A percentile compares a stretch with the other conserved stretches of the same genome.
These are phyloP conservation scores for Hypholoma sublateritium DNA, from an alignment of 768 basidiomycete species.

Conservation along the genomic window DNA sequence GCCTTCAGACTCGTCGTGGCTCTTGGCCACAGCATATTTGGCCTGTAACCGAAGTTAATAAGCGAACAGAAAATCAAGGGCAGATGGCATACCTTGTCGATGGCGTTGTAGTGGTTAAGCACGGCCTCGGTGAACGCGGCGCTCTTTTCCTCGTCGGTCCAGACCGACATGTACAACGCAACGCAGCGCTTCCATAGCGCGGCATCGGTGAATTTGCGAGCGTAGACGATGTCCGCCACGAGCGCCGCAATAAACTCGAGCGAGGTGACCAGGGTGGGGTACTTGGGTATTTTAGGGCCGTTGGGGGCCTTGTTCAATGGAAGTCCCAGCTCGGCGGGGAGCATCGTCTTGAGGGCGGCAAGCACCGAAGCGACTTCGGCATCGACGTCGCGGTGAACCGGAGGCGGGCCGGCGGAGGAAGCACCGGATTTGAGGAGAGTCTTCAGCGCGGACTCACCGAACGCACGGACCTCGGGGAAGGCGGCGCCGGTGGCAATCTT, in stretches of 20 bases:
- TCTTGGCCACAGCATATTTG: conserved; percentile 47
- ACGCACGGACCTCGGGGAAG: conserved; percentile 98
- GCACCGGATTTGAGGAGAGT: conserved; percentile 85
- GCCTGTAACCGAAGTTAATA: conserved; percentile 37
- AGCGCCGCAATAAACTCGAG: conserved; percentile 74
- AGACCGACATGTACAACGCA: conserved; percentile 69
- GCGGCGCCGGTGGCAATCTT: conserved; percentile 89
- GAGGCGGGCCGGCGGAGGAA: conserved; percentile 67
- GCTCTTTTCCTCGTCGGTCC: conserved; percentile 56
- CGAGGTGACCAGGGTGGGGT: conserved; percentile 54
- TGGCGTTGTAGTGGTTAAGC: conserved; percentile 70
- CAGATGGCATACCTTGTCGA: conserved; percentile 60
- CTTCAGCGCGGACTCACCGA: conserved; percentile 78
- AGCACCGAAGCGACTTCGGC: conserved; percentile 59
- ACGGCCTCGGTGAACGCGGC: conserved; percentile 59
- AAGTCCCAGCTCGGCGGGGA: conserved; percentile 50
- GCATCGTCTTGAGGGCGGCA: conserved; percentile 54
- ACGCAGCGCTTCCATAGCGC: conserved; percentile 70
- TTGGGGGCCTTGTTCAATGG: conserved; percentile 45
- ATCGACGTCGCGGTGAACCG: conserved; percentile 68
- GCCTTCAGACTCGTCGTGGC: conserved; percentile 64
- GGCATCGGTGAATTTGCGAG: conserved; percentile 52
- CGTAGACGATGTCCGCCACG: conserved; percentile 73
- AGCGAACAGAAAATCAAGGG: background rate
- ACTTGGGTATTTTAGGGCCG: conserved; percentile 52